Percentiles rank a stretch among this genome's conserved stretches.
phyloP scores from a whole-genome alignment of 2,329 filamentous ascomycete genomes.

The Nigrospora osmanthi region DNA sequence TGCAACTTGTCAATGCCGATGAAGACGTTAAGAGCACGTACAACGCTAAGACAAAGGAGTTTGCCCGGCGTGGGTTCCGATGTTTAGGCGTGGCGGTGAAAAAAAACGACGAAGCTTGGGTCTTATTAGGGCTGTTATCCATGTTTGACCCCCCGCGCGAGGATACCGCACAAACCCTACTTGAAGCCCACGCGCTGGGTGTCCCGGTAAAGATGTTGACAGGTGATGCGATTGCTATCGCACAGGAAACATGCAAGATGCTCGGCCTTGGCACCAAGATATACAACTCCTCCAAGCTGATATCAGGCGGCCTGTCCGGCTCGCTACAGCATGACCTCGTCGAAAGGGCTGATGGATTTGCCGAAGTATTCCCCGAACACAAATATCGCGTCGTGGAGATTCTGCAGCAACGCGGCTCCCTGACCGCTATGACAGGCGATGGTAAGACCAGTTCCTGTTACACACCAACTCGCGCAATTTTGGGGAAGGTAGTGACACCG shows the following conservation, averaged over 20 bases:
- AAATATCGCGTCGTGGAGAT: conserved; percentile 72
- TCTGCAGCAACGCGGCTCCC: conserved; percentile 63
- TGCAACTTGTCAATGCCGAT: conserved; percentile 58
- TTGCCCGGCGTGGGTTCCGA: conserved; percentile 69
- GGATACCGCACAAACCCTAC: conserved; percentile 65
- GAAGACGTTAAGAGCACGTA: conserved; percentile 57
- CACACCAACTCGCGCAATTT: too few species aligned
- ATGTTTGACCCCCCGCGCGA: conserved; percentile 71
- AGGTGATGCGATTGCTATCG: conserved; percentile 68
- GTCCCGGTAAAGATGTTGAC: conserved; percentile 71
- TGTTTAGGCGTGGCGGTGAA: conserved; percentile 67
- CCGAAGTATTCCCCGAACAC: conserved; percentile 68
- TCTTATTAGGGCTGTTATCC: conserved; percentile 65
- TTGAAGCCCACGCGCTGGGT: conserved; percentile 65
- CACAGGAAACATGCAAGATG: conserved; percentile 72
- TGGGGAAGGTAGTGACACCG: too few species aligned
- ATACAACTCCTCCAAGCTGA: conserved; percentile 67
- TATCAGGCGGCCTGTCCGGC: conserved; percentile 62
- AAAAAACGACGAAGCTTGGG: conserved; percentile 64
- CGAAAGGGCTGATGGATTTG: conserved; percentile 67
- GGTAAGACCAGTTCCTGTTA: conserved; percentile 12
- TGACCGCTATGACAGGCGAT: conserved; percentile 69
- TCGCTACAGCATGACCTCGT: conserved; percentile 64
- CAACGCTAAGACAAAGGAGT: conserved; percentile 62
- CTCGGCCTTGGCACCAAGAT: conserved; percentile 66